Conservation (phyloP, 257 asterid species). For the Henckelia pumila region DNA sequence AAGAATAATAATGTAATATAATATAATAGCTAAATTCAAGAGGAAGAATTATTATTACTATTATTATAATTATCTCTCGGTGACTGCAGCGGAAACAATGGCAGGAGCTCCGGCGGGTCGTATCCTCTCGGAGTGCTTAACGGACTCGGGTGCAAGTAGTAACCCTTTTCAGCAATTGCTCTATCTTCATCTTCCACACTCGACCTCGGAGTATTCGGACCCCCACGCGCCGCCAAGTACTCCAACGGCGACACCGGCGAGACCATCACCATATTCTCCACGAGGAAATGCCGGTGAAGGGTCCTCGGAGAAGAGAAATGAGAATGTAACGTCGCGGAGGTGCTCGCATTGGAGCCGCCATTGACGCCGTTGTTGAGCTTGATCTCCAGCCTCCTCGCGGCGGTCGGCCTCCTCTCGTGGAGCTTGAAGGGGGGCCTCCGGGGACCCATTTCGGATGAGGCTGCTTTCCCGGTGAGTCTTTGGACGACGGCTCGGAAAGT, state of each 20-base stretch:
- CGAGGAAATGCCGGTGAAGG: constrained; percentile 26
- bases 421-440: constrained; percentile 57
- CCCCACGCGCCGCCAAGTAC: constrained; percentile 43
- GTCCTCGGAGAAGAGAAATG: constrained; percentile 16
- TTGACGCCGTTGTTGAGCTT: constrained; percentile 33
- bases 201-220: constrained; percentile 47
- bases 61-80: constrained; percentile 28
- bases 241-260: constrained; percentile 82
- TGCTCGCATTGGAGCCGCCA: not conserved
- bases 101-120: constrained; percentile 74
- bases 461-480: constrained; percentile 50
- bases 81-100: constrained; percentile 71
- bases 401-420: constrained; percentile 62
- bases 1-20: not conserved
- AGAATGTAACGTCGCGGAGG: constrained; percentile 18
- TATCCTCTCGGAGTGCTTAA: constrained; percentile 56
- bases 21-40: not conserved
- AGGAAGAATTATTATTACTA: constrained; percentile 1
- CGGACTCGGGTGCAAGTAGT: constrained; percentile 72
- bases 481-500: constrained; percentile 80
- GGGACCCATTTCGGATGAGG: constrained; percentile 38
- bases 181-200: constrained; percentile 62
- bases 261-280: constrained; percentile 36
- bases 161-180: constrained; percentile 62
- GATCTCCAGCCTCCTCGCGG: constrained; percentile 60